phyloP scores from a whole-genome alignment of 2,329 filamentous ascomycete genomes.

The Chaetomiaceae sp. region DNA sequence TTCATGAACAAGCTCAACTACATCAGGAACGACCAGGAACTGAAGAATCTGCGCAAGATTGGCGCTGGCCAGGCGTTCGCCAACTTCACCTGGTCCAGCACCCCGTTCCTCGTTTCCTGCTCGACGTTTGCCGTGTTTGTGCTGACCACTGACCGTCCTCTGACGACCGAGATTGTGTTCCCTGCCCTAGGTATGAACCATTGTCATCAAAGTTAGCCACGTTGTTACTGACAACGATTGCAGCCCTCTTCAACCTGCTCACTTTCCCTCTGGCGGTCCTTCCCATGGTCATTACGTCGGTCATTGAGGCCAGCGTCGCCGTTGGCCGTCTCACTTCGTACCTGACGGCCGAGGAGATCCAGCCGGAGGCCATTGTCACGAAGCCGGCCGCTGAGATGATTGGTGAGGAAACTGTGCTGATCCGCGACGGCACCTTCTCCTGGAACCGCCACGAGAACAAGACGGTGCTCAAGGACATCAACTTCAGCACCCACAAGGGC shows the following conservation, averaged over 20 bases:
- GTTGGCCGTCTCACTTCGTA: constrained; percentile 81
- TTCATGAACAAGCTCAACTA: constrained; percentile 98
- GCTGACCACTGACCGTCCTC: constrained; percentile 69
- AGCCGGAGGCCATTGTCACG: constrained; percentile 71
- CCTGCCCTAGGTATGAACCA: constrained; percentile 56
- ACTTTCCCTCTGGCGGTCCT: constrained; percentile 92
- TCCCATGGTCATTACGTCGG: constrained; percentile 95
- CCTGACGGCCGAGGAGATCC: constrained; percentile 83
- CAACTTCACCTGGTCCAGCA: constrained; percentile 97
- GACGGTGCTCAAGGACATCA: constrained; percentile 73
- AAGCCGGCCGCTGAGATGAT: constrained; percentile 66
- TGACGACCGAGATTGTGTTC: constrained; percentile 95
- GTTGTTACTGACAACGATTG: background rate
- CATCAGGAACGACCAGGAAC: constrained; percentile 90
- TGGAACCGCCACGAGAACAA: constrained; percentile 82
- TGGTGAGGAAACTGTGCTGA: constrained; percentile 81
- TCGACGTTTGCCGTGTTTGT: constrained; percentile 95
- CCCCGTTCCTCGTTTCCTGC: constrained; percentile 95
- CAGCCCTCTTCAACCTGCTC: constrained; percentile 87
- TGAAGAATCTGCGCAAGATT: constrained; percentile 94
- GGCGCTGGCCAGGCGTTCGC: constrained; percentile 89
- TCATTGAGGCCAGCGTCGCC: constrained; percentile 94
- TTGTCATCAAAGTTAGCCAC: background rate
- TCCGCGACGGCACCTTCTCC: constrained; percentile 83
- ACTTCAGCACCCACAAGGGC: constrained; percentile 85